Base-by-base conservation (phyloP, 306 rosid species). In the Trifolium pratense region DNA sequence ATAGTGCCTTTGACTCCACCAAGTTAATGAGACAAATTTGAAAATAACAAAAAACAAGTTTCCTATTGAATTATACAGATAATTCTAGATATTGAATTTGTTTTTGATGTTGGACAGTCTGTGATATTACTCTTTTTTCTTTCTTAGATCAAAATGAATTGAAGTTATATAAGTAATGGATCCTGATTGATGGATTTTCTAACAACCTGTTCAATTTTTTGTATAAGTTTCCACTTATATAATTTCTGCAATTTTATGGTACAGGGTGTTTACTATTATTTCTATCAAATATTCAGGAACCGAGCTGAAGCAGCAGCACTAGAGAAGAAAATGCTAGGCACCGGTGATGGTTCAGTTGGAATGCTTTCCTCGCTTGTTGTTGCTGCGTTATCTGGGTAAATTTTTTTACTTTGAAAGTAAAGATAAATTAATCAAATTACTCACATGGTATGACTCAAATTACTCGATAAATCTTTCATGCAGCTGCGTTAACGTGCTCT, bases 261-360 rank as follows among this genome's bases (percentile, higher is more conserved):
- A 88, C 97, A 89, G 96, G 99, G 99, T 86, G 99, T 94, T 89
- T 94, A 91, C 84, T 94, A 91, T 86, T 94, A 94, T 87, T 94
- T 94, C 99, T 94, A 94, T 90, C 99, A 94, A 86, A 83, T 91
- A 91, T 94, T 94, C 96, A 89, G 99, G 97, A 87, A 71, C 85
- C 87, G 84, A 84, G 97, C 95, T 32, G 91, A 89, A 83, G 88
- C 70, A 78, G 91, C 89, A 73, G 84, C 84, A 7, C 84, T 88
- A 66, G 72, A 80, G 78, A 84, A 63, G 26, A 86, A 80, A 85
- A 91, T 75, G 65, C 61, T 71, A 58, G 99, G 97, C 71, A 6
- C 71, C 25, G 95, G 99, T 71, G 97, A 94, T 78, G 97, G 96
- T 66, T 91, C 97, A 16, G 95, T 91, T 80, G 97, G 96, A 70